Evolutionary conservation across 225 moss, liverwort and hornwort species (phyloP), one percentile per base, ranked within the genome.

Genomic region (Straminergon stramineum): DNA sequence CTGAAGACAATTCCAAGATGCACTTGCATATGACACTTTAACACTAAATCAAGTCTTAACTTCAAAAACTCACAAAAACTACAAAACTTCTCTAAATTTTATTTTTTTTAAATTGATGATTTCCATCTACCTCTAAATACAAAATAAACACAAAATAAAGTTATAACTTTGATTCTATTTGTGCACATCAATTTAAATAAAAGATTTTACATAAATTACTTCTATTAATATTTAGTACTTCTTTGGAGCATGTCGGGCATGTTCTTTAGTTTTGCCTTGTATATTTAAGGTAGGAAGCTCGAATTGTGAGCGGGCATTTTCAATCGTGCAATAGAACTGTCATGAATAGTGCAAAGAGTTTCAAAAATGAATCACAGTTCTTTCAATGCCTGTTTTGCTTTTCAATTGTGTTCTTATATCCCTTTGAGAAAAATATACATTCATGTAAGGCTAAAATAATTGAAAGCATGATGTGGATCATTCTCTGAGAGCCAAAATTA

Each of bases 111-210:
- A 66, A 35, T 66, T 19, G 26, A 26, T 71, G 26, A 41, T 41
- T 35, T 26, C 15, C 27, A 26, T 71, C 5, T 15, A 1, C 15
- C 0, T 41, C 0, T 3, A 41, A 41, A 41, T 13, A 26, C 15
- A 24, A 70, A 23, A 15, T 4, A 26, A 15, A 3, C 3, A 15
- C 26, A 5, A 24, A 70, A 41, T 41, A 2, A 9, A 26, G 5
- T 41, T 15, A 1, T 1, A 3, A 15, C 20, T 71, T 41, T 71
- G 41, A 41, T 41, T 7, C 27, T 43, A 27, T 73, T 28, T 10
- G 10, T 28, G 5, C 15, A 43, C 43, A 73, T 73, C 2, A 43
- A 1, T 26, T 71, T 24, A 15, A 41, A 41, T 73, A 27, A 73
- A 43, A 0, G 15, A 2, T 26, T 24, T 41, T 73, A 26, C 3